These are phyloP conservation scores for Kokia cookei DNA, from an alignment of 441 rosid species.

Conservation along the genomic window DNA sequence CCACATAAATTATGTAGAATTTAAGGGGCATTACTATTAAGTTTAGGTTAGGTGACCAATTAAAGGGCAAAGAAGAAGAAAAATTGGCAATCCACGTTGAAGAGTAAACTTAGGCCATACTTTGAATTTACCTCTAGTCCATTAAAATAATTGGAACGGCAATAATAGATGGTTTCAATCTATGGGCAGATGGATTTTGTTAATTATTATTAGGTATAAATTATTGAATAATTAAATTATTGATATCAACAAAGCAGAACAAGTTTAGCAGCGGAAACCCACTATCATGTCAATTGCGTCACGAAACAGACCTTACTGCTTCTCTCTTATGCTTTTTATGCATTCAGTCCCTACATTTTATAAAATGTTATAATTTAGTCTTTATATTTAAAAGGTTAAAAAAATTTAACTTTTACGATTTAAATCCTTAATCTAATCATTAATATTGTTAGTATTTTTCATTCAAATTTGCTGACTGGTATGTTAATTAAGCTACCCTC, in stretches of 20 bases:
- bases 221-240: not conserved
- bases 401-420: too few species aligned
- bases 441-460: too few species aligned
- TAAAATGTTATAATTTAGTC: too few species aligned
- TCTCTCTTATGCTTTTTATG: conserved; percentile 15
- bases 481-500: too few species aligned
- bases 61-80: conserved; percentile 32
- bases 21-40: conserved; percentile 20
- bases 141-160: not conserved
- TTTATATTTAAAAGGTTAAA: too few species aligned
- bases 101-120: conserved; percentile 5
- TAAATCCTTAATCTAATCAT: too few species aligned
- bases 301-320: conserved; percentile 26
- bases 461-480: too few species aligned
- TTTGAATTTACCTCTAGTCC: not conserved
- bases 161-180: not conserved
- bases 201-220: not conserved
- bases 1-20: not conserved
- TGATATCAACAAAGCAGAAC: not conserved
- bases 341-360: too few species aligned
- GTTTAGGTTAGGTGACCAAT: conserved; percentile 41
- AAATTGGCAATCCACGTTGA: conserved; percentile 10
- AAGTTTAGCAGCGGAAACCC: conserved; percentile 18
- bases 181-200: not conserved
- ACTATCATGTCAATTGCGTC: conserved; percentile 37